These are phyloP conservation scores for Canavalia ensiformis DNA, from an alignment of 306 rosid genomes.

Conservation along the genomic window DNA sequence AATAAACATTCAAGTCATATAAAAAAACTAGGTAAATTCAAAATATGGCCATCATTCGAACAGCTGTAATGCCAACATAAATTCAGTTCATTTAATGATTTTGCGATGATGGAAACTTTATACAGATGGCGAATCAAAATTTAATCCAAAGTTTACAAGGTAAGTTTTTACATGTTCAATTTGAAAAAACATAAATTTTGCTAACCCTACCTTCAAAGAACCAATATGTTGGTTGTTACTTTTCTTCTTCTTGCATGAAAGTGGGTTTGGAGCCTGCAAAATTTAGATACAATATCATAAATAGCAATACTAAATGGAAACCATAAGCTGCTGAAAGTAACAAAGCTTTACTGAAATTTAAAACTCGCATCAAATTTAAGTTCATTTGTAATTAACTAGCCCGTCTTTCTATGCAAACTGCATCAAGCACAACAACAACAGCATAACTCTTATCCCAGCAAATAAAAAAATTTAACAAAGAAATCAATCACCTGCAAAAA, in stretches of 20 bases:
- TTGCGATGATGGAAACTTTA: not conserved
- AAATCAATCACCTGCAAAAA: not conserved
- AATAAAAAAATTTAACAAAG: not conserved
- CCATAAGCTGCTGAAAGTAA: slow-evolving; percentile 11
- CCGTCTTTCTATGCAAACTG: not conserved
- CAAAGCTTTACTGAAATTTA: not conserved
- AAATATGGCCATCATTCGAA: not conserved
- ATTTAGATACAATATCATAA: slow-evolving; percentile 31
- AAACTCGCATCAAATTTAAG: slow-evolving; percentile 7
- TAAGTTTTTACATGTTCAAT: not conserved
- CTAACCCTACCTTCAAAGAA: slow-evolving; percentile 60
- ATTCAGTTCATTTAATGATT: not conserved
- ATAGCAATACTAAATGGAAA: slow-evolving; percentile 9
- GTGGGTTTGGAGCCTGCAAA: slow-evolving; percentile 91
- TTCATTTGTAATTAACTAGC: not conserved
- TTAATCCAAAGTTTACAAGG: not conserved
- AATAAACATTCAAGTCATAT: not conserved
- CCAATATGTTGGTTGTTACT: slow-evolving; percentile 53
- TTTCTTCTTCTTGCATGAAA: slow-evolving; percentile 86
- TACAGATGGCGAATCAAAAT: not conserved
- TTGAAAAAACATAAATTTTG: not conserved
- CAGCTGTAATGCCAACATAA: not conserved
- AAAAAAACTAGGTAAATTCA: not conserved
- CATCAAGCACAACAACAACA: not conserved
- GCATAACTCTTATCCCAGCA: not conserved